A percentile compares a stretch with the other conserved stretches of the same genome.
Evolutionary conservation across 805 yeast genomes (phyloP).

Genomic region (Saturnispora gosingensis): DNA sequence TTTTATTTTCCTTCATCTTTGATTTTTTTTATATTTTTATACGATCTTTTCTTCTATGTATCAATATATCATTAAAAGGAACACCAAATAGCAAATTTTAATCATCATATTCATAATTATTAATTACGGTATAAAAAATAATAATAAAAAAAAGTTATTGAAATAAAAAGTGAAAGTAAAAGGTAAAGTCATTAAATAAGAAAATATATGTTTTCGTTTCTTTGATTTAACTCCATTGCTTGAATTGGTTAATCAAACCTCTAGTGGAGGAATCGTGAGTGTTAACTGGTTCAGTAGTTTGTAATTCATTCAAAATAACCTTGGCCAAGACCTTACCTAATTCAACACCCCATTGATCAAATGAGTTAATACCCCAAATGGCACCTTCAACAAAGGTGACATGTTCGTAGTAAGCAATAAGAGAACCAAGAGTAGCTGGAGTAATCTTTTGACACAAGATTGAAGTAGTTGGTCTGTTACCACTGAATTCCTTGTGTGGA

Average conservation of each 20-base stretch:
- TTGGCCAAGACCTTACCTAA: constrained; percentile 97
- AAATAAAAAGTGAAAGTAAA: neutral
- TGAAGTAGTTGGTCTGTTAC: constrained; percentile 98
- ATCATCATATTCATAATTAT: neutral
- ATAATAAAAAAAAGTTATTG: neutral
- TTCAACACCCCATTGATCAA: constrained; percentile 99
- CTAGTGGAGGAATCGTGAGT: constrained; percentile 88
- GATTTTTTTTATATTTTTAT: neutral
- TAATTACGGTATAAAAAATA: neutral
- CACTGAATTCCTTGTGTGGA: constrained; percentile 94
- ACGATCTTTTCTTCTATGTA: neutral
- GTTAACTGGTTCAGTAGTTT: constrained; percentile 43
- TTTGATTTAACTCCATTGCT: constrained; percentile 53
- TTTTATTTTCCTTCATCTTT: neutral
- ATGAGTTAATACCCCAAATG: constrained; percentile 97
- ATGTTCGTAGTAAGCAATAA: constrained; percentile 97
- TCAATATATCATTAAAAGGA: neutral
- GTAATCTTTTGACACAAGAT: constrained; percentile 93
- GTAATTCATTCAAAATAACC: constrained; percentile 85
- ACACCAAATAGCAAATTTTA: neutral
- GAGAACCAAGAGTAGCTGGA: constrained; percentile 91
- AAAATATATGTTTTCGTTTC: neutral
- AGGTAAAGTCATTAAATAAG: neutral
- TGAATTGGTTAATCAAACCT: constrained; percentile 91
- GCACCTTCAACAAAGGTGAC: constrained; percentile 98